phyloP scores from a whole-genome alignment of 2,329 filamentous ascomycete genomes.

The Exophiala oligosperma region DNA sequence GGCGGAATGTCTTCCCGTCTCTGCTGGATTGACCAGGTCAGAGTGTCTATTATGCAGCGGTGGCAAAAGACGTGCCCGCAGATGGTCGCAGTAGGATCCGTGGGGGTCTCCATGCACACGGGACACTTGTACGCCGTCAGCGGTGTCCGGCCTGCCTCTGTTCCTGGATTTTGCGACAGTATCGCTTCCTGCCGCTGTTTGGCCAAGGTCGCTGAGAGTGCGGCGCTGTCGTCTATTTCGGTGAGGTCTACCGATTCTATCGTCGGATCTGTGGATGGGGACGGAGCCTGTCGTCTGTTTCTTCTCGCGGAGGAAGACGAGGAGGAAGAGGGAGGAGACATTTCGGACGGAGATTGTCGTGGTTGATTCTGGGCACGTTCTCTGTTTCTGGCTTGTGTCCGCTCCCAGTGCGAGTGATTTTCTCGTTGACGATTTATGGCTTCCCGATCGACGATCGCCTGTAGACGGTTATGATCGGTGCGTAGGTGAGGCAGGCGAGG shows the following conservation, averaged over 20 bases:
- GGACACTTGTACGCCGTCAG: conserved; percentile 58
- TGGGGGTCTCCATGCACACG: conserved; percentile 63
- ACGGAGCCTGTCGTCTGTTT: not conserved
- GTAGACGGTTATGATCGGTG: conserved; percentile 5
- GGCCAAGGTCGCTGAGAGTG: conserved; percentile 47
- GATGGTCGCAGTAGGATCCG: conserved; percentile 58
- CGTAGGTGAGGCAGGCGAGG: conserved; percentile 6
- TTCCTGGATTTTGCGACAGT: conserved; percentile 38
- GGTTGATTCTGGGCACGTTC: conserved; percentile 7
- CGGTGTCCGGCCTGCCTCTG: conserved; percentile 35
- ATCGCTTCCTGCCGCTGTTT: conserved; percentile 56
- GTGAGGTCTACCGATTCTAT: conserved; percentile 55
- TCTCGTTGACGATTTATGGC: conserved; percentile 26
- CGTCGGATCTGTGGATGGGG: conserved; percentile 3
- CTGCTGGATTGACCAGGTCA: conserved; percentile 56
- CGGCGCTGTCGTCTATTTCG: conserved; percentile 41
- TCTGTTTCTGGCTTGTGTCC: conserved; percentile 21
- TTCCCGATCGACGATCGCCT: conserved; percentile 18
- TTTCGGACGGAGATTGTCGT: conserved; percentile 4
- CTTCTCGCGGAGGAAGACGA: conserved; percentile 11
- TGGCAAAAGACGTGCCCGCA: conserved; percentile 68
- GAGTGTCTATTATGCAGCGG: conserved; percentile 61
- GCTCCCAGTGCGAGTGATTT: conserved; percentile 25
- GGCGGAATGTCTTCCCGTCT: conserved; percentile 38
- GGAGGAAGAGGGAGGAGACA: conserved; percentile 14